Evolutionary conservation across 441 rosid species (phyloP).

Genomic region (Corymbia calophylla): DNA sequence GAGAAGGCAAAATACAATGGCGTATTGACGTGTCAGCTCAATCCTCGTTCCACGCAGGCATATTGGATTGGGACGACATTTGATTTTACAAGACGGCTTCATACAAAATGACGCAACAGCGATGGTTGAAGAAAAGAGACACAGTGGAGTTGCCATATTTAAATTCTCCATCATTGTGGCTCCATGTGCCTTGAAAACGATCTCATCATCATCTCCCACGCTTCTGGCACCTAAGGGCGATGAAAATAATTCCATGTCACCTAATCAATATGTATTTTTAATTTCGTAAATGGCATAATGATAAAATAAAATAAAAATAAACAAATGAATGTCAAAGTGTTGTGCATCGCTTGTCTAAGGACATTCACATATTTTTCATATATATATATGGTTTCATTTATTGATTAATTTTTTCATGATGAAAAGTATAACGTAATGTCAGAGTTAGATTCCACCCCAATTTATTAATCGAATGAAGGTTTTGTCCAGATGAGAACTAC

Average conservation of each 20-base stretch:
- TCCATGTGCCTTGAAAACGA: neutral
- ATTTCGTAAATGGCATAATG: neutral
- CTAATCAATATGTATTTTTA: neutral
- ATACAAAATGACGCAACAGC: neutral
- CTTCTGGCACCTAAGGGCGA: neutral
- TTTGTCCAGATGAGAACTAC: neutral
- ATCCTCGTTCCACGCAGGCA: neutral
- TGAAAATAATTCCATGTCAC: neutral
- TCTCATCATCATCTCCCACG: neutral
- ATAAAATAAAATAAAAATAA: neutral
- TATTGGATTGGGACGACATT: neutral
- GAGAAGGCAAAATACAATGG: too few species aligned
- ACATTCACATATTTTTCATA: neutral
- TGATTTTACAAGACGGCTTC: neutral
- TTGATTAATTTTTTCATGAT: too few species aligned
- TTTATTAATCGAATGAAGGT: neutral
- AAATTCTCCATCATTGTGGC: neutral
- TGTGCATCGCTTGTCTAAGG: fast-evolving
- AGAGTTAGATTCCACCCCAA: too few species aligned
- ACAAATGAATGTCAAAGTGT: neutral
- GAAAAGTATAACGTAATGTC: too few species aligned
- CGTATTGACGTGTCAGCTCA: neutral
- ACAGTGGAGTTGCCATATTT: neutral
- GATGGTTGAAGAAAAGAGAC: neutral
- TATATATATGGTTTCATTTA: too few species aligned